These are phyloP conservation scores for Physcomitrellopsis africana DNA, from an alignment of 225 moss, liverwort and hornwort species.

Conservation along the genomic window DNA sequence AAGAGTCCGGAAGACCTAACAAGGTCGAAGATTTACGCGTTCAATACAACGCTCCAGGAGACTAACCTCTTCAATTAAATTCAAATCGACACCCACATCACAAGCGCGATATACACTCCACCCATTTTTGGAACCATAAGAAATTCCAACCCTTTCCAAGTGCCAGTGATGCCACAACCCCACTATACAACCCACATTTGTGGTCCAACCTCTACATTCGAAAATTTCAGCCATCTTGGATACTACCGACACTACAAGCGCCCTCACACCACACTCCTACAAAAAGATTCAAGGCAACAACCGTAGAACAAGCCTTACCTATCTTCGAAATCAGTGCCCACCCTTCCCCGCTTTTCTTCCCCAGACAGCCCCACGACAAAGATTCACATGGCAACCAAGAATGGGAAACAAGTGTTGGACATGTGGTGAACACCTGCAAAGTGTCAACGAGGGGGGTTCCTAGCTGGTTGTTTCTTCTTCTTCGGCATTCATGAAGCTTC, in stretches of 20 bases:
- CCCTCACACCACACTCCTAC: neutral
- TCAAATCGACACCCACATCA: neutral
- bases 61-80: neutral
- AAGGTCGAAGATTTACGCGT: neutral
- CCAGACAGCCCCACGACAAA: no score
- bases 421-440: no score
- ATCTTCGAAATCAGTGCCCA: neutral
- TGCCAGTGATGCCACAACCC: conserved; percentile 14
- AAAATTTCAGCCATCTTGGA: neutral
- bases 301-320: neutral
- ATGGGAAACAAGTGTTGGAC: no score
- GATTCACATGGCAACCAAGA: no score
- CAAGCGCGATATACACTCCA: neutral
- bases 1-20: neutral
- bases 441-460: no score
- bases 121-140: neutral
- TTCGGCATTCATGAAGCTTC: no score
- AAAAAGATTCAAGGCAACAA: neutral
- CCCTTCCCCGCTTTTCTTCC: no score
- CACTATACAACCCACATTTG: neutral
- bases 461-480: no score
- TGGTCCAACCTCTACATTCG: neutral
- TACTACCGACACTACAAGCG: neutral
- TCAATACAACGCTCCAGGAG: neutral
- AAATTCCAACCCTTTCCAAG: neutral